Base-by-base conservation (phyloP, 495 filamentous ascomycete genomes). In the Trichoderma gamsii region DNA sequence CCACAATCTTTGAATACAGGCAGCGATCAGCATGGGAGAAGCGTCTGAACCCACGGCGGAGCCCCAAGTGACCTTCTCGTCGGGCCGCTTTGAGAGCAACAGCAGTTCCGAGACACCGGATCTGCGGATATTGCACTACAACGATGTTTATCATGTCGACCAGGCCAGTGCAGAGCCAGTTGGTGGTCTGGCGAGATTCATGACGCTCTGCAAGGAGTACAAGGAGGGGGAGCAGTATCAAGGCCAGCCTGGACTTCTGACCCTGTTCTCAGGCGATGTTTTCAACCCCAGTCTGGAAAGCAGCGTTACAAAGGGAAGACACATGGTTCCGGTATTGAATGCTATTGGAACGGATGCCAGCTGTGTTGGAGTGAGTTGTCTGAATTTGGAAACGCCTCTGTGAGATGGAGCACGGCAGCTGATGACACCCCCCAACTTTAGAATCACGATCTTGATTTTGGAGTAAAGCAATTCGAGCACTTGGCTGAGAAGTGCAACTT, bases 391-490 rank as follows among this genome's bases (percentile, higher is more conserved):
- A n/a, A 15, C 12, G 44, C 41, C 23, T 1, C 41, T 13, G 29
- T 27, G 49, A 18, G 15, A n/a, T 67, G 29, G 67, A 16, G 46
- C 23, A 21, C 23, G 3, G 13, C 11, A 9, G 25, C 63, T 72
- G 29, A 74, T 27, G 11, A 0, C 11, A 29, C 11, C 23, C 16
- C 9, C 16, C 11, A 52, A 29, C 9, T 16, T 41, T 66, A 81
- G 85, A 97, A 97, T 74, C 93, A 97, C 76, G 93, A 97, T 74
- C 86, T 97, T 46, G 93, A 97, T 76, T 97, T 97, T 73, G 93
- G 93, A n/a, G 89, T 94, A 23, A 76, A 80, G 12, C 92, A 96
- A 73, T 90, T 91, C 74, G 84, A 83, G 25, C 82, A 94, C 74
- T 78, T 97, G 23, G 83, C 87, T 9, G 80, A 81, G 6, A 87